A percentile compares a stretch with the other conserved stretches of the same genome.
Conservation (phyloP, 2,329 filamentous ascomycete genomes). For the Phialocephala sp. region DNA sequence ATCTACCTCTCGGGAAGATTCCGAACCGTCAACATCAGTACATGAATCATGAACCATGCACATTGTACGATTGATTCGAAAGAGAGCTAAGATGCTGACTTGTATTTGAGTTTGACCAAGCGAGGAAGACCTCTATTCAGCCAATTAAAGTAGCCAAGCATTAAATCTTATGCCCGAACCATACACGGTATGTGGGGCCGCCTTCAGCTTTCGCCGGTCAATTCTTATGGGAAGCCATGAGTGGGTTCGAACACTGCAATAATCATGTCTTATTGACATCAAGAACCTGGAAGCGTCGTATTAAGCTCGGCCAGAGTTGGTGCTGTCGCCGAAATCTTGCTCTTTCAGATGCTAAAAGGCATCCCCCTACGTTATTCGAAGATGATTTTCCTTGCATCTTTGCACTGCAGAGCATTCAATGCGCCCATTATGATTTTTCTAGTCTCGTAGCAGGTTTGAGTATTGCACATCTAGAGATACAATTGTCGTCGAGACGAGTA, state of each 20-base stretch:
- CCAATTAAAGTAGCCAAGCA: background rate
- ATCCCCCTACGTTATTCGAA: background rate
- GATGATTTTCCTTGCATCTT: background rate
- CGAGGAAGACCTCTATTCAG: background rate
- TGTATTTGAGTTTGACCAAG: background rate
- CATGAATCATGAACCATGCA: background rate
- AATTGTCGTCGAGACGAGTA: background rate
- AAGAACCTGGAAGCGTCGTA: background rate
- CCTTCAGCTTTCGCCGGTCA: background rate
- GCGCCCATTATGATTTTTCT: background rate
- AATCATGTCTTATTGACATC: background rate
- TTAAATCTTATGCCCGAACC: background rate
- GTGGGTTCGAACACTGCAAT: background rate
- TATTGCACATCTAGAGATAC: background rate
- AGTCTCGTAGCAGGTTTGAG: background rate
- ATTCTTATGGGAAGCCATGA: background rate
- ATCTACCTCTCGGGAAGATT: background rate
- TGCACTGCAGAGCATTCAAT: background rate
- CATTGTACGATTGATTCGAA: background rate
- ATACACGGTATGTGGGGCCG: background rate
- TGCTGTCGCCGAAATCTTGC: background rate
- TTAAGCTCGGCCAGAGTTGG: background rate
- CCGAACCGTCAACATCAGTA: background rate
- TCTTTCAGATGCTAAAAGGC: background rate
- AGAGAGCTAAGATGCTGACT: background rate